Conservation (phyloP, 2,329 filamentous ascomycete genomes). For the Ceratocystiopsis minuta region DNA sequence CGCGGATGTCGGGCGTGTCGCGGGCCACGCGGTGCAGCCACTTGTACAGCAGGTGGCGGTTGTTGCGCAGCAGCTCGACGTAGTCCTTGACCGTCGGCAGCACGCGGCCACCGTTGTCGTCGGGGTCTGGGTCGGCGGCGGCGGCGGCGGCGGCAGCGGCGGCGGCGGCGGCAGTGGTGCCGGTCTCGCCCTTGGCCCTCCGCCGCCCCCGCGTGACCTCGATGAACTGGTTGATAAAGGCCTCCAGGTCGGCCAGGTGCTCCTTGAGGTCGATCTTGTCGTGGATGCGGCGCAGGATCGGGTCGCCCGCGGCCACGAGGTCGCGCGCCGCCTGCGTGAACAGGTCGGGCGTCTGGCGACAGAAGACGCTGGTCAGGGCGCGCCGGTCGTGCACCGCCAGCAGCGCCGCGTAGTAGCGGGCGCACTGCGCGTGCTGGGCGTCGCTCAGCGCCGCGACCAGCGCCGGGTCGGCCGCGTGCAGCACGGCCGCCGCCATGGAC, state of each 20-base stretch:
- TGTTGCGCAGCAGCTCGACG: slow-evolving; percentile 45
- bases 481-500: slow-evolving; percentile 51
- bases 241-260: slow-evolving; percentile 47
- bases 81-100: slow-evolving; percentile 53
- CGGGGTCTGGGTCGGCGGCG: not conserved
- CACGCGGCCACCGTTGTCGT: slow-evolving; percentile 7
- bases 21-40: slow-evolving; percentile 54
- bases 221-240: slow-evolving; percentile 55
- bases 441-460: slow-evolving; percentile 32
- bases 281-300: slow-evolving; percentile 55
- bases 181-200: not conserved
- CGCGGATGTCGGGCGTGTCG: slow-evolving; percentile 47
- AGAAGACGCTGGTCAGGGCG: slow-evolving; percentile 47
- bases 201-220: slow-evolving; percentile 29
- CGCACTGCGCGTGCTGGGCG: slow-evolving; percentile 42
- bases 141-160: too few relatives aligned
- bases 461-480: slow-evolving; percentile 32
- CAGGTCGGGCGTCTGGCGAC: slow-evolving; percentile 50
- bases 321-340: slow-evolving; percentile 53
- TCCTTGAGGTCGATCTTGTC: slow-evolving; percentile 52
- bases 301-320: slow-evolving; percentile 49
- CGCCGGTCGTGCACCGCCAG: slow-evolving; percentile 58
- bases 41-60: slow-evolving; percentile 44
- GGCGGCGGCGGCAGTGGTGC: too few relatives aligned
- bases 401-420: slow-evolving; percentile 54